Base-by-base conservation (phyloP, 2,329 filamentous ascomycete genomes). In the Xylaria sp. region DNA sequence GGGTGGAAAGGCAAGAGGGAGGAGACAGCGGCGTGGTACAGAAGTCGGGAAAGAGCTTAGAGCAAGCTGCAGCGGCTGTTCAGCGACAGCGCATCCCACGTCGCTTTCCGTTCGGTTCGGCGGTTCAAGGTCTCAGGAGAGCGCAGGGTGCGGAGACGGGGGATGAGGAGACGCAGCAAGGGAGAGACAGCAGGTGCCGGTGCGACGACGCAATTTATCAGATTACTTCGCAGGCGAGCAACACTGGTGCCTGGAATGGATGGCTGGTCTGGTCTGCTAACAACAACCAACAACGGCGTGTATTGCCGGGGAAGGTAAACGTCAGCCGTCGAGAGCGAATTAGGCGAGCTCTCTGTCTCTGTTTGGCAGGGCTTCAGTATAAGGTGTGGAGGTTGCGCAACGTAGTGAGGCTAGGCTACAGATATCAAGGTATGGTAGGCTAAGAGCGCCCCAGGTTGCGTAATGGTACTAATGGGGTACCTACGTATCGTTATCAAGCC, bases 71-170 rank as follows among this genome's bases (percentile, higher is more conserved):
- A 65, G 59, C 61, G 45, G 69, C 68, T 68, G 64, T 64, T 71
- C 69, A 72, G 64, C 49, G 68, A 67, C 64, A 71, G 63, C 68
- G 36, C 71, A 72, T 72, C 62, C 63, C 68, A 72, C 66, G 53
- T 60, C 47, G 45, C 55, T 55, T 63, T 54, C 63, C 29, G 63
- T 38, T 60, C 63, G 56, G 53, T 53, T 62, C 60, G 54, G 63
- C n/a, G 29, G 54, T 69, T 62, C 42, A 38, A 20, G 36, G 53
- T 66, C 50, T 65, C 64, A 62, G 67, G 60, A 57, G 57, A 45
- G 53, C 13, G 39, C 38, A 57, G n/a, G n/a, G n/a, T n/a, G n/a
- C n/a, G n/a, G n/a, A 38, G 36, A 38, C 42, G 42, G n/a, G 17
- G 29, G 33, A 44, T 22, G 49, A 25, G 13, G 36, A 39, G 65